phyloP scores from a whole-genome alignment of 495 filamentous ascomycete species.

The Glutinoglossum americanum region DNA sequence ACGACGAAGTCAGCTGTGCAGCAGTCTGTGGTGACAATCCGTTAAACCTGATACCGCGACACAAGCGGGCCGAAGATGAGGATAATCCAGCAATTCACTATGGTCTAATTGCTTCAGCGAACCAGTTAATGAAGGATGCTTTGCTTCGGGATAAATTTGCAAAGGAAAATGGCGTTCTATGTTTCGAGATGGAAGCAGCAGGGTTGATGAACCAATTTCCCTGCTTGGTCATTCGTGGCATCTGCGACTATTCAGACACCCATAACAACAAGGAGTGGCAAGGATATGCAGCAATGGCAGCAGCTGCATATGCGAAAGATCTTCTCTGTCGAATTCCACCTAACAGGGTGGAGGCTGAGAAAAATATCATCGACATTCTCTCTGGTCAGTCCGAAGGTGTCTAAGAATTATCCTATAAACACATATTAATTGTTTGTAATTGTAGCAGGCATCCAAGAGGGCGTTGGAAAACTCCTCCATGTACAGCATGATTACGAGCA shows the following conservation, averaged over 20 bases:
- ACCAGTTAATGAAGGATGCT: not conserved
- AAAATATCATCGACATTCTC: constrained; percentile 15
- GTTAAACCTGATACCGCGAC: constrained; percentile 11
- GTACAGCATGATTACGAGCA: not conserved
- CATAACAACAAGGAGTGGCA: constrained; percentile 10
- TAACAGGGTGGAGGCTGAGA: constrained; percentile 16
- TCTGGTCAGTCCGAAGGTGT: not conserved
- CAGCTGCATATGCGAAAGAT: constrained; percentile 12
- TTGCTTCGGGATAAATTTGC: constrained; percentile 1
- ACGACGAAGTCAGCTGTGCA: constrained; percentile 9
- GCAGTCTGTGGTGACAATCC: constrained; percentile 12
- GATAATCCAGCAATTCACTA: constrained; percentile 7
- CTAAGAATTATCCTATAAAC: not conserved
- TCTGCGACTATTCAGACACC: constrained; percentile 15
- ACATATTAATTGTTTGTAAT: not conserved
- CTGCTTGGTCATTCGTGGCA: constrained; percentile 13
- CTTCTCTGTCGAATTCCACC: constrained; percentile 13
- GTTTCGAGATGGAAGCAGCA: constrained; percentile 1
- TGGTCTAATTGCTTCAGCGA: constrained; percentile 4
- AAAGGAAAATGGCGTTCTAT: not conserved
- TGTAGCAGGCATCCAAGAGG: not conserved
- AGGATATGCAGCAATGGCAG: constrained; percentile 7
- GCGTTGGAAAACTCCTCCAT: not conserved
- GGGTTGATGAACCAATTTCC: constrained; percentile 4
- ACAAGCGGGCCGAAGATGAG: constrained; percentile 9